Base-by-base conservation (phyloP, 495 filamentous ascomycete species). In the Aspergillus sparsus region DNA sequence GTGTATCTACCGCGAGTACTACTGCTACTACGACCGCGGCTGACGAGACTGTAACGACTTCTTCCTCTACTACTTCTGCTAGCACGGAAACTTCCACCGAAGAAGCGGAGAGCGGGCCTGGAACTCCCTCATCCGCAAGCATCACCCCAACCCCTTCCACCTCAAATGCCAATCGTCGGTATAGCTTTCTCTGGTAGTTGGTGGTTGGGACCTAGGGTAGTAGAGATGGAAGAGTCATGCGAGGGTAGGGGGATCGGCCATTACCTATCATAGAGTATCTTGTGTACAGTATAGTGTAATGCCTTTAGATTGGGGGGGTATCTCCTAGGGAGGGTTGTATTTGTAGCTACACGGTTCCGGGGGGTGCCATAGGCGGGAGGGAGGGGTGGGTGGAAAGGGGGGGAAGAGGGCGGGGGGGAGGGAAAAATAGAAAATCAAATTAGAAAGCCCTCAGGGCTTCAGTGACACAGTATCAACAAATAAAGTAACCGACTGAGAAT, bases 91-190 rank as follows among this genome's bases (percentile, higher is more conserved):
- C 35, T 6, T 49, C 45, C n/a, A 50, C 55, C 10, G 15, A 16
- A 13, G 15, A 10, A 3, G 10, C 35, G 15, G 46, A 11, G 9
- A 57, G 33, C 11, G 32, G 33, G 2, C 10, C 9, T n/a, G 7
- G 36, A 31, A 52, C 13, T 41, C 16, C 31, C 8, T 21, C 54
- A 1, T 53, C 60, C 2, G 39, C 53, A 7, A 45, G 36, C 10
- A 21, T 50, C 0, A 41, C 49, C 5, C 47, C 60, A 27, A 57
- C 47, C 10, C 37, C 53, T 7, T 34, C 47, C 1, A 56, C 36
- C 1, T 57, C 55, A n/a, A 55, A 46, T 12, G 60, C 60, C 9
- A 62, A 34, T 37, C 60, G 60, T 3, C 60, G 60, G 11, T 57
- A 46, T 39, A 56, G 41, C 12, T 53, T 62, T 27, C 10, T 60